Evolutionary conservation across 306 rosid genomes (phyloP).

Genomic region (Cicer pinnatifidum): DNA sequence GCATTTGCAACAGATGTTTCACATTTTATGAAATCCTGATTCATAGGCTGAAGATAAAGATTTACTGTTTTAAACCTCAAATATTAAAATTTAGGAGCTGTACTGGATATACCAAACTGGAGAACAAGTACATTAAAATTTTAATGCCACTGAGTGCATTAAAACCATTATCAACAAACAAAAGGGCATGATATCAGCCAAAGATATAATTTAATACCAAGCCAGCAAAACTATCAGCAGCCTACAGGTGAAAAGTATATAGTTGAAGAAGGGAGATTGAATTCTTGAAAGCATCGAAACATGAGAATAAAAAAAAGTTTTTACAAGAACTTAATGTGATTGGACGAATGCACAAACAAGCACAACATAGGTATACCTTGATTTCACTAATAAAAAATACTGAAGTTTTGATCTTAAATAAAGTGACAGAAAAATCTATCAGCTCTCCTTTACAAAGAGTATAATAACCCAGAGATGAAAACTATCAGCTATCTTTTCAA

Average conservation of each 20-base stretch:
- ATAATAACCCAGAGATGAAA: background rate
- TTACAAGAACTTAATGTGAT: background rate
- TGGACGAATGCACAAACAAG: background rate
- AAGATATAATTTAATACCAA: background rate
- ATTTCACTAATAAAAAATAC: background rate
- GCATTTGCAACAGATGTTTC: background rate
- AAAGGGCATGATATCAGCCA: slow-evolving; percentile 1
- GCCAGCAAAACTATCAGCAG: slow-evolving; percentile 1
- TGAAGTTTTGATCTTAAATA: background rate
- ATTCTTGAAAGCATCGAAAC: slow-evolving; percentile 1
- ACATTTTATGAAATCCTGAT: background rate
- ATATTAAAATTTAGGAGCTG: background rate
- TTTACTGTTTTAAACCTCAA: background rate
- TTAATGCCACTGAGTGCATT: background rate
- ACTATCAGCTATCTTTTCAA: background rate
- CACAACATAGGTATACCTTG: background rate
- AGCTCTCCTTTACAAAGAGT: background rate
- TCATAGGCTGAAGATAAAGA: slow-evolving; percentile 25
- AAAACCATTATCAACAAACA: slow-evolving; percentile 18
- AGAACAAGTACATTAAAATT: background rate
- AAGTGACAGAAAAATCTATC: background rate
- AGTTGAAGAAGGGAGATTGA: background rate
- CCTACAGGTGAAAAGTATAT: background rate
- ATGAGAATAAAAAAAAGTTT: slow-evolving; percentile 11
- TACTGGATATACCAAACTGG: background rate